Conservation (phyloP, 805 yeast genomes). For the Kuraishia molischiana region DNA sequence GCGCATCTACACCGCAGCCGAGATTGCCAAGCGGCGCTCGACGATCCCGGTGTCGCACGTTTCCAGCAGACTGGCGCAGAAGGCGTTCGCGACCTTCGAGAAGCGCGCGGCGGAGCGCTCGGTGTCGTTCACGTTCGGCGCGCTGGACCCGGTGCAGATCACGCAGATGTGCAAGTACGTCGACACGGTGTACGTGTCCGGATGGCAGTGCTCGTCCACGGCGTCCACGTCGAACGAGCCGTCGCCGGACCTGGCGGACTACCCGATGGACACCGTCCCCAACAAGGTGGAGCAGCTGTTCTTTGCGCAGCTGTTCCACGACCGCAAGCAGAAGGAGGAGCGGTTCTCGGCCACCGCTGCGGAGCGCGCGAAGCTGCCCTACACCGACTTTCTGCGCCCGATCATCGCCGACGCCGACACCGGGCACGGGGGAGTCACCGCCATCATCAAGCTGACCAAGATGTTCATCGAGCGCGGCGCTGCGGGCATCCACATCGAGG, state of each 20-base stretch:
- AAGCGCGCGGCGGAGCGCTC: slow-evolving; percentile 69
- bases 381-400: slow-evolving; percentile 86
- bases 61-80: slow-evolving; percentile 71
- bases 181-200: slow-evolving; percentile 88
- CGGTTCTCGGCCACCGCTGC: slow-evolving; percentile 51
- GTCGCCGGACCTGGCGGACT: slow-evolving; percentile 96
- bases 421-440: slow-evolving; percentile 98
- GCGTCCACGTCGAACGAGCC: slow-evolving; percentile 98
- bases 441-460: slow-evolving; percentile 90
- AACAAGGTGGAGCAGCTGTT: slow-evolving; percentile 95
- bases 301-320: slow-evolving; percentile 95
- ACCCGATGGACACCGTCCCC: slow-evolving; percentile 98
- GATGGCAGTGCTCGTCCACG: slow-evolving; percentile 98
- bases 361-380: slow-evolving; percentile 61
- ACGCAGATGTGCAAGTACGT: slow-evolving; percentile 95
- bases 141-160: slow-evolving; percentile 91
- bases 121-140: slow-evolving; percentile 87
- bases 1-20: slow-evolving; percentile 82
- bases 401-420: slow-evolving; percentile 97
- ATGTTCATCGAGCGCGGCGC: slow-evolving; percentile 97
- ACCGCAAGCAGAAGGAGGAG: slow-evolving; percentile 89
- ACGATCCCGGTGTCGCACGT: slow-evolving; percentile 66
- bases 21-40: slow-evolving; percentile 85
- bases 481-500: slow-evolving; percentile 97
- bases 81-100: slow-evolving; percentile 58